Conservation (phyloP, 371 early-diverging fungal species). For the Mortierella sp. region DNA sequence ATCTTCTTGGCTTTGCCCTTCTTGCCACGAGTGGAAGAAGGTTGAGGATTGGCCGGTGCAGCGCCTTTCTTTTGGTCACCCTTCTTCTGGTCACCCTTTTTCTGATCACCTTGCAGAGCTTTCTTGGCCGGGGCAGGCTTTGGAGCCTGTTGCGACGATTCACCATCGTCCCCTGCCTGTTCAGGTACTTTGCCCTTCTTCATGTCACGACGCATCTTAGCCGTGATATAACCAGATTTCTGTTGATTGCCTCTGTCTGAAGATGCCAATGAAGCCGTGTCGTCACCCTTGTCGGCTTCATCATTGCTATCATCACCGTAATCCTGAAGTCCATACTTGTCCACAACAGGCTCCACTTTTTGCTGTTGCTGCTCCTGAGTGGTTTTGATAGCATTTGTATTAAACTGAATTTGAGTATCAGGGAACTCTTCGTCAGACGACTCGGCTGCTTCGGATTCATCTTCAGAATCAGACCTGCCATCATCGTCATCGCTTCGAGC, state of each 20-base stretch:
- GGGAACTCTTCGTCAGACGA: slow-evolving; percentile 68
- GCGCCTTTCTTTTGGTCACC: slow-evolving; percentile 25
- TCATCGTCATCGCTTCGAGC: slow-evolving; percentile 16
- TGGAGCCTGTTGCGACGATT: not conserved
- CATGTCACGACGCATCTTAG: slow-evolving; percentile 53
- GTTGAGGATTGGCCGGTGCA: slow-evolving; percentile 41
- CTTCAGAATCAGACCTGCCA: slow-evolving; percentile 28
- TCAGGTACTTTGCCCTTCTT: slow-evolving; percentile 37
- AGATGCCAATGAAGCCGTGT: slow-evolving; percentile 38
- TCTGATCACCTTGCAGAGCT: slow-evolving; percentile 16
- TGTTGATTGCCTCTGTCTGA: slow-evolving; percentile 24
- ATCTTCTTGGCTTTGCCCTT: slow-evolving; percentile 90
- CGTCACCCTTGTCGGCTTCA: slow-evolving; percentile 43
- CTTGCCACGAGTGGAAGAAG: slow-evolving; percentile 79
- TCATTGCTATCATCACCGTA: slow-evolving; percentile 73
- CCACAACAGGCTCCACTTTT: slow-evolving; percentile 36
- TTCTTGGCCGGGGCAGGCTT: slow-evolving; percentile 17
- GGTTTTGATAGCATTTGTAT: slow-evolving; percentile 12
- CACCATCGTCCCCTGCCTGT: slow-evolving; percentile 1
- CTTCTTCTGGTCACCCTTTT: no score
- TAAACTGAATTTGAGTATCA: slow-evolving; percentile 67
- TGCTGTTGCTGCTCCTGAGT: slow-evolving; percentile 16
- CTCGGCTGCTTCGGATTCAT: slow-evolving; percentile 58
- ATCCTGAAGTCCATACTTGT: slow-evolving; percentile 81
- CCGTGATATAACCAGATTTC: slow-evolving; percentile 47